Percentiles rank a stretch among this genome's conserved stretches.
phyloP scores from a whole-genome alignment of 805 yeast genomes.

The Saccharomyces cerevisiae region DNA sequence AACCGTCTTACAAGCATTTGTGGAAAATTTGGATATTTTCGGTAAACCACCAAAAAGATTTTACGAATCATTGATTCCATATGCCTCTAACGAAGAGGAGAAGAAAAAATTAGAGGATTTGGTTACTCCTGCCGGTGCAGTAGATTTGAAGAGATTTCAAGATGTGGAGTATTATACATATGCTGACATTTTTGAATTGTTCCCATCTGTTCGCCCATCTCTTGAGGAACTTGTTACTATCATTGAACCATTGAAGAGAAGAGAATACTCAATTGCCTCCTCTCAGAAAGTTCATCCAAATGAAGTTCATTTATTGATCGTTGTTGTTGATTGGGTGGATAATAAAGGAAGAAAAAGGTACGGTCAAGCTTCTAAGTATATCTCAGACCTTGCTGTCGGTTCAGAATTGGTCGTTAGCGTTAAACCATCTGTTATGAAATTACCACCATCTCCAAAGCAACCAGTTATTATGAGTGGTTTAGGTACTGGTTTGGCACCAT shows the following conservation, averaged over 20 bases:
- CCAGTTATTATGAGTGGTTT: slow-evolving; percentile 95
- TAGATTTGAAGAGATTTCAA: slow-evolving; percentile 70
- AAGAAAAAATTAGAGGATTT: slow-evolving; percentile 52
- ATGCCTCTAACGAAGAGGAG: slow-evolving; percentile 62
- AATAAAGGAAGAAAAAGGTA: slow-evolving; percentile 73
- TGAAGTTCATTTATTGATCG: slow-evolving; percentile 84
- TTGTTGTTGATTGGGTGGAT: slow-evolving; percentile 94
- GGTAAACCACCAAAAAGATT: slow-evolving; percentile 96
- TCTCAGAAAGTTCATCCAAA: slow-evolving; percentile 88
- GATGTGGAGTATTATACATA: slow-evolving; percentile 78
- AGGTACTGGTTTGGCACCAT: slow-evolving; percentile 97
- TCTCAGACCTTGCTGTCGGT: slow-evolving; percentile 72
- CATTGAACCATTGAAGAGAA: slow-evolving; percentile 83
- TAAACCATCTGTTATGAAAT: slow-evolving; percentile 94
- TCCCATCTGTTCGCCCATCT: slow-evolving; percentile 73
- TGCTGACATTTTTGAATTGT: slow-evolving; percentile 72
- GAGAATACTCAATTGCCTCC: slow-evolving; percentile 96
- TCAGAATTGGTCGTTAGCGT: slow-evolving; percentile 87
- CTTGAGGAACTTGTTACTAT: slow-evolving; percentile 60
- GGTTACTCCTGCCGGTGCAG: slow-evolving; percentile 75
- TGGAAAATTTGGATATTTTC: slow-evolving; percentile 76
- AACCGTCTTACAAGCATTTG: slow-evolving; percentile 73
- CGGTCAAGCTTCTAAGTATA: slow-evolving; percentile 90
- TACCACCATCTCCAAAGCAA: slow-evolving; percentile 78
- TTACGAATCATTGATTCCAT: slow-evolving; percentile 72